Conservation (phyloP, 176 grass and related monocot genomes). For the Triticum dicoccoides region DNA sequence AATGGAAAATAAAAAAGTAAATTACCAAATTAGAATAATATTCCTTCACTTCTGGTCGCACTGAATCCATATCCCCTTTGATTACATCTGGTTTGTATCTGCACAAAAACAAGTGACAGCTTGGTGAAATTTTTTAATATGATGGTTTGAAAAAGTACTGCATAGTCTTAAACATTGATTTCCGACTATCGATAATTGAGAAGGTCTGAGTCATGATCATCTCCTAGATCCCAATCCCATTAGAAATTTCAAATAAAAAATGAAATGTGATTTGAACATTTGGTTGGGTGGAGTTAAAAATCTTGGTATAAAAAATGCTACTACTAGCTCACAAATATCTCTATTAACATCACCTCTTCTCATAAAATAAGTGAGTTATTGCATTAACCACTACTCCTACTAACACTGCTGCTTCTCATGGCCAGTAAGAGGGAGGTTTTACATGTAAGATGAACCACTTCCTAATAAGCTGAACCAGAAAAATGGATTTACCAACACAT, state of each 20-base stretch:
- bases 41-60: slow-evolving; percentile 68
- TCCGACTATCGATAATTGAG: not conserved
- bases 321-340: not conserved
- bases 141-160: not conserved
- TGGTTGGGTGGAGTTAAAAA: not conserved
- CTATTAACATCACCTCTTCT: not conserved
- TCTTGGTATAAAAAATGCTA: not conserved
- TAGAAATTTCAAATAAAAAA: not conserved
- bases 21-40: slow-evolving; percentile 82
- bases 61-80: slow-evolving; percentile 87
- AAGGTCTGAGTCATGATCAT: not conserved
- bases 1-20: slow-evolving; percentile 26
- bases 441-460: not conserved
- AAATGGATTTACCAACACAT: not conserved
- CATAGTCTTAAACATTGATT: not conserved
- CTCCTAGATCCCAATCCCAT: not conserved
- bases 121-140: not conserved
- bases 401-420: not conserved
- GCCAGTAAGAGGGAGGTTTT: slow-evolving; percentile 8
- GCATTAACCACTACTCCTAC: not conserved
- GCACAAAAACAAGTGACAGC: not conserved
- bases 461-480: not conserved
- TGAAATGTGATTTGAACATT: not conserved
- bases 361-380: not conserved
- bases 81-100: slow-evolving; percentile 53